A percentile compares a stretch with the other conserved stretches of the same genome.
These are phyloP conservation scores for Corchorus capsularis DNA, from an alignment of 345 rosid species.

Conservation along the genomic window DNA sequence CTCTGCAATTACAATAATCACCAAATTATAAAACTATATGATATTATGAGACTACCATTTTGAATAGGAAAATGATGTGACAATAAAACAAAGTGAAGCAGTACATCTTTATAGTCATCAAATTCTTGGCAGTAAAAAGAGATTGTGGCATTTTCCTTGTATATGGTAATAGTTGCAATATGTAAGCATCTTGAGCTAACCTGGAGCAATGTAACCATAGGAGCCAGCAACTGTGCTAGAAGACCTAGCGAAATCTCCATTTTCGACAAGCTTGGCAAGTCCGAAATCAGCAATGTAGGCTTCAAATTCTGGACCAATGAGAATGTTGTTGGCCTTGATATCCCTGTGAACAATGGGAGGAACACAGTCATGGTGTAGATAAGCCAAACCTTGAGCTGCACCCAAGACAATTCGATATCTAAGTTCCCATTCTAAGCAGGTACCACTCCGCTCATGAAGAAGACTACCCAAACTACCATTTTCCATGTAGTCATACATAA, in stretches of 20 bases:
- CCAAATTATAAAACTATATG: background rate
- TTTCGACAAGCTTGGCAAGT: constrained; percentile 80
- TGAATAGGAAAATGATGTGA: background rate
- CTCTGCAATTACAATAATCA: constrained; percentile 39
- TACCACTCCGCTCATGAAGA: constrained; percentile 65
- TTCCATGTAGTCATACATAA: constrained; percentile 82
- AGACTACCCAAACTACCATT: constrained; percentile 87
- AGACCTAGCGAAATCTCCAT: constrained; percentile 72
- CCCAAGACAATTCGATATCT: constrained; percentile 74
- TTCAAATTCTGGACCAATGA: constrained; percentile 78
- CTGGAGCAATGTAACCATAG: constrained; percentile 96
- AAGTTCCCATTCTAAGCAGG: constrained; percentile 73
- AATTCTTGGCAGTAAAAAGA: background rate
- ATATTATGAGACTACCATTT: background rate
- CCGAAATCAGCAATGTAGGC: constrained; percentile 94
- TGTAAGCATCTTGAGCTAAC: constrained; percentile 33
- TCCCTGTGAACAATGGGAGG: constrained; percentile 94
- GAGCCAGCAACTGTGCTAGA: constrained; percentile 93
- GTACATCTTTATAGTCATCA: background rate
- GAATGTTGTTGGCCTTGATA: constrained; percentile 91
- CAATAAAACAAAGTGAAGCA: background rate
- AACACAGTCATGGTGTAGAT: constrained; percentile 87
- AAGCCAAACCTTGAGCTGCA: constrained; percentile 89
- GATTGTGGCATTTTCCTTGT: too few relatives aligned
- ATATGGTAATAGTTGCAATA: background rate